A percentile compares a stretch with the other conserved stretches of the same genome.
phyloP scores from a whole-genome alignment of 2,329 filamentous ascomycete genomes.

The Aureobasidium namibiae region DNA sequence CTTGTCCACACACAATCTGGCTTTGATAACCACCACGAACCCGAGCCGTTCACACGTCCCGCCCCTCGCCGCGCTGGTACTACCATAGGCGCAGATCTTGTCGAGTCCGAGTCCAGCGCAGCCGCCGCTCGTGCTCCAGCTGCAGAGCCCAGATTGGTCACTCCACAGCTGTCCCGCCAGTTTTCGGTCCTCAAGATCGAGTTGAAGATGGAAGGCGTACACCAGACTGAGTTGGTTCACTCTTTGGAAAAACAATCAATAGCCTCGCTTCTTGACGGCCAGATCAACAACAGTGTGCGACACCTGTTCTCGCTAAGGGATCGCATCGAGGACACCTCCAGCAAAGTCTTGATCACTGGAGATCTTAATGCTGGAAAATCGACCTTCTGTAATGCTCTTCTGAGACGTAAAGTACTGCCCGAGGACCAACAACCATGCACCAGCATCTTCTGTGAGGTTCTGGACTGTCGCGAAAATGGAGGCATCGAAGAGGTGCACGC shows the following conservation, averaged over 20 bases:
- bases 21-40: constrained; percentile 40
- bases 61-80: constrained; percentile 62
- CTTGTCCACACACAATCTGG: constrained; percentile 57
- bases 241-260: constrained; percentile 89
- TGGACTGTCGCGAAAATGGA: constrained; percentile 85
- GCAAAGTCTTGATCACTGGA: constrained; percentile 92
- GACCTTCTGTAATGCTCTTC: constrained; percentile 95
- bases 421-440: constrained; percentile 98
- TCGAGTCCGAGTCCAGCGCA: constrained; percentile 61
- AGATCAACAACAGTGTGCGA: constrained; percentile 87
- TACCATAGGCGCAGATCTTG: constrained; percentile 50
- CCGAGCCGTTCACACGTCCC: constrained; percentile 38
- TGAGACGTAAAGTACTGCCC: constrained; percentile 84
- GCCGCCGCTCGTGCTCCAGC: constrained; percentile 54
- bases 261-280: constrained; percentile 82
- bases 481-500: constrained; percentile 93
- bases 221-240: constrained; percentile 86
- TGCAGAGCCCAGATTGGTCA: constrained; percentile 72
- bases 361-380: constrained; percentile 97
- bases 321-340: constrained; percentile 92
- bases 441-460: constrained; percentile 94
- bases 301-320: constrained; percentile 82
- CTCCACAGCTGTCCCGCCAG: constrained; percentile 87
- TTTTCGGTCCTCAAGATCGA: constrained; percentile 95
- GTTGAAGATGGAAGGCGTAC: constrained; percentile 76